phyloP scores from a whole-genome alignment of 257 asterid genomes.

The Primulina tabacum region DNA sequence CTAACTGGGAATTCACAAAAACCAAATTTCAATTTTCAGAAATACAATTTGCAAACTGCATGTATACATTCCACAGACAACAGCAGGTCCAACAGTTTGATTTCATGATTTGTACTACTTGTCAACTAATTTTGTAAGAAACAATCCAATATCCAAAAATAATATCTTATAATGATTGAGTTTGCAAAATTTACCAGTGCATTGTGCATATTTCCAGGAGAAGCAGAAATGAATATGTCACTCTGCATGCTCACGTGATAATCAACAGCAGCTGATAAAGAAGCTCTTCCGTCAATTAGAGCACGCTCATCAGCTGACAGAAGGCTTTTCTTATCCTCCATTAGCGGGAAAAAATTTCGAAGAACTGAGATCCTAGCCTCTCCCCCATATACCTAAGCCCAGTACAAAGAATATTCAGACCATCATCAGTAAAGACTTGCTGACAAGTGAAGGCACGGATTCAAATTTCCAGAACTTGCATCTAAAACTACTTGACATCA shows the following conservation, averaged over 20 bases:
- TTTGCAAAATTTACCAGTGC: constrained; percentile 66
- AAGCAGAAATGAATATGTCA: constrained; percentile 89
- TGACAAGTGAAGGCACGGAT: not conserved
- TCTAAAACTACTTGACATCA: not conserved
- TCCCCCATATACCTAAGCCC: constrained; percentile 83
- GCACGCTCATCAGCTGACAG: constrained; percentile 85
- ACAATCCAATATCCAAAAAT: not conserved
- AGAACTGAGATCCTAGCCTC: constrained; percentile 80
- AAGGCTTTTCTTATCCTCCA: constrained; percentile 92
- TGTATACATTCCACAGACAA: no score
- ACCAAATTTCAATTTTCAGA: not conserved
- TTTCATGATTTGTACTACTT: not conserved
- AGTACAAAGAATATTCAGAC: not conserved
- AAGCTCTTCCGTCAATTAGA: constrained; percentile 79
- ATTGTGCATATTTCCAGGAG: constrained; percentile 98
- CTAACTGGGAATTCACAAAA: constrained; percentile 44
- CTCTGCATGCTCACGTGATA: constrained; percentile 94
- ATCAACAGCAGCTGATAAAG: constrained; percentile 92
- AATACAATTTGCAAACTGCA: not conserved
- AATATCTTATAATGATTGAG: no score
- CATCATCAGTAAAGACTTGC: not conserved
- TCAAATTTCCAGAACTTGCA: not conserved
- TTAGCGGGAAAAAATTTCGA: constrained; percentile 69
- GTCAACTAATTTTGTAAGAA: not conserved
- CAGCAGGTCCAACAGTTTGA: no score